phyloP scores from a whole-genome alignment of 495 filamentous ascomycete genomes.

The Letharia lupina region DNA sequence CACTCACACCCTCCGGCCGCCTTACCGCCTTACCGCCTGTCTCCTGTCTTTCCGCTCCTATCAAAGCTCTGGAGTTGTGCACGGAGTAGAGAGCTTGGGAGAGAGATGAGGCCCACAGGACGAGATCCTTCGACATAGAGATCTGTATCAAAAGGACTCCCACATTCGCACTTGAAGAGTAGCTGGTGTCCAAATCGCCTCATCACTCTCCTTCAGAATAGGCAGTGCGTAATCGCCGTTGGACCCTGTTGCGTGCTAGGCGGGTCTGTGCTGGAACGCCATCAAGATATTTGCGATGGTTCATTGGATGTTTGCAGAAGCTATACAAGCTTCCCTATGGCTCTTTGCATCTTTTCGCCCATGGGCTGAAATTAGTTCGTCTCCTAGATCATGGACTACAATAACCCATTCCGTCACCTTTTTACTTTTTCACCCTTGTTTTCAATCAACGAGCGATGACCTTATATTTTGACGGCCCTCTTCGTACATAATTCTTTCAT shows the following conservation, averaged over 20 bases:
- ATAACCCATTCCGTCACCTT: background rate
- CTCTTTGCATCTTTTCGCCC: background rate
- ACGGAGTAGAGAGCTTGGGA: background rate
- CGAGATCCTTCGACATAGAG: background rate
- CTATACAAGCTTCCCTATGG: constrained; percentile 6
- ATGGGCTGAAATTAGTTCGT: background rate
- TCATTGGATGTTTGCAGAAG: constrained; percentile 11
- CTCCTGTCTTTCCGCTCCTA: background rate
- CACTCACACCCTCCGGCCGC: background rate
- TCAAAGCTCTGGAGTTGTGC: background rate
- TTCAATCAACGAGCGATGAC: constrained; percentile 8
- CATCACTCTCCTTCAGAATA: background rate
- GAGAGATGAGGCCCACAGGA: background rate
- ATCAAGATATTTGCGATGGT: constrained; percentile 6
- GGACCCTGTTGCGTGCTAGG: constrained; percentile 1
- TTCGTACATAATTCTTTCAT: constrained; percentile 1
- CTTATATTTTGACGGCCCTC: background rate
- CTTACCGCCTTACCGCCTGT: background rate
- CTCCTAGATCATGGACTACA: background rate
- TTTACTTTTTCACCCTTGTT: background rate
- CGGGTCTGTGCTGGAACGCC: constrained; percentile 11
- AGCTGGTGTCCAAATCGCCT: background rate
- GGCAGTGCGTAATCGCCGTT: background rate
- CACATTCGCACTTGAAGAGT: background rate
- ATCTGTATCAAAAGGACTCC: background rate